phyloP scores from a whole-genome alignment of 345 rosid genomes.

The Schrenkiella parvula region DNA sequence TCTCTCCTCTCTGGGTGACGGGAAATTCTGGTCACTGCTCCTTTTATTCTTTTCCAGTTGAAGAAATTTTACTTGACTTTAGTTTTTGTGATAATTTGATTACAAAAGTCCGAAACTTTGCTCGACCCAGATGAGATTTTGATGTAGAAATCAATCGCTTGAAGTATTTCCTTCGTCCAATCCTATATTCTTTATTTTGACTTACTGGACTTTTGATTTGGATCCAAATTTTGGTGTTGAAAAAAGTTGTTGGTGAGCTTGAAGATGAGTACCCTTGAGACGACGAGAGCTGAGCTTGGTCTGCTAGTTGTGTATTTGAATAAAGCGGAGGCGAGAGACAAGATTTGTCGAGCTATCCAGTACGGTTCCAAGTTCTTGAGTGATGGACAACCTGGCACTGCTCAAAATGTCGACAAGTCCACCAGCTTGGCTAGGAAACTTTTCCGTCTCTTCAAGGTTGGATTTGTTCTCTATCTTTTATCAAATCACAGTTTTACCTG shows the following conservation, averaged over 20 bases:
- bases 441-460: conserved; percentile 90
- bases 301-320: conserved; percentile 78
- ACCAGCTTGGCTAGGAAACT: conserved; percentile 97
- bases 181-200: too few relatives aligned
- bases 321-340: conserved; percentile 97
- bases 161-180: too few relatives aligned
- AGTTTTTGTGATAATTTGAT: neutral
- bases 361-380: conserved; percentile 93
- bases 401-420: conserved; percentile 87
- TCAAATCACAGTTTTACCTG: neutral
- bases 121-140: neutral
- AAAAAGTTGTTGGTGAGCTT: neutral
- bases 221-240: neutral
- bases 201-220: too few relatives aligned
- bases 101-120: neutral
- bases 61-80: neutral
- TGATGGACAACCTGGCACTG: conserved; percentile 79
- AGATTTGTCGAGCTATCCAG: conserved; percentile 96
- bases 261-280: conserved; percentile 62
- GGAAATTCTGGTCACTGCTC: neutral
- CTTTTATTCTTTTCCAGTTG: neutral
- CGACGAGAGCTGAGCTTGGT: conserved; percentile 86
- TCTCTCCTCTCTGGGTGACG: neutral
- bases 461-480: neutral
- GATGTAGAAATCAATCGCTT: neutral